Percentiles rank a stretch among this genome's conserved stretches.
Evolutionary conservation across 257 asterid species (phyloP).

Genomic region (Prunella vulgaris): DNA sequence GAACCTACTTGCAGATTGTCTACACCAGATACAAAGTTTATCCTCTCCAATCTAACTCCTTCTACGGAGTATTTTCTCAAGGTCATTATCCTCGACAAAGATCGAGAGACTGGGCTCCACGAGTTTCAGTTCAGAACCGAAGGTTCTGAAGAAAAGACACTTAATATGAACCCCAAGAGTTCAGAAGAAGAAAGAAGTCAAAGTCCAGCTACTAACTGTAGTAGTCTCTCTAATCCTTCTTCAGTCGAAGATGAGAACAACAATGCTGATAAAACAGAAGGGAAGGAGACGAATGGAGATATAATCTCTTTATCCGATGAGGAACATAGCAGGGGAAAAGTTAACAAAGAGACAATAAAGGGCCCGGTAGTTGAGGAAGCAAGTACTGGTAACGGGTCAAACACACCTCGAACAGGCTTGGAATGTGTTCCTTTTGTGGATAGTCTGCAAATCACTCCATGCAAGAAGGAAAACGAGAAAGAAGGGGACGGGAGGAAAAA

Average conservation of each 20-base stretch:
- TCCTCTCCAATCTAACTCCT: conserved; percentile 54
- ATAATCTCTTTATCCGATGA: conserved; percentile 35
- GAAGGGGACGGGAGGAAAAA: conserved; percentile 38
- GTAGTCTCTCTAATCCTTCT: conserved; percentile 89
- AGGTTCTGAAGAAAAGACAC: conserved; percentile 27
- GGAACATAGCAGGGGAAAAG: conserved; percentile 34
- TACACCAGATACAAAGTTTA: conserved; percentile 40
- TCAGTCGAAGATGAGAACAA: conserved; percentile 81
- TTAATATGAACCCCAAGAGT: conserved; percentile 31
- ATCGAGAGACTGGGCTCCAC: conserved; percentile 37
- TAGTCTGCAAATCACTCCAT: conserved; percentile 59
- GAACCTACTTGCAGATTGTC: conserved; percentile 63
- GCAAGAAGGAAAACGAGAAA: conserved; percentile 47
- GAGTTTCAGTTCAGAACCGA: conserved; percentile 49
- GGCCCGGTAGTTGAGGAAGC: conserved; percentile 40
- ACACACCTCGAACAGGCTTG: conserved; percentile 36
- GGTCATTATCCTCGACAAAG: conserved; percentile 41
- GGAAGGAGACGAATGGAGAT: conserved; percentile 32
- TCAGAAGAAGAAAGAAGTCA: conserved; percentile 49
- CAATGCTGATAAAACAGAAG: conserved; percentile 33
- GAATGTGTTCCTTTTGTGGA: conserved; percentile 39
- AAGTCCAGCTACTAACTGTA: conserved; percentile 63
- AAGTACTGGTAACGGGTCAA: conserved; percentile 50
- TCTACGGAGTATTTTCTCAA: conserved; percentile 56
- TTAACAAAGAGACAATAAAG: conserved; percentile 27